Evolutionary conservation across 495 filamentous ascomycete genomes (phyloP), one percentile per base, ranked within the genome.

Genomic region (Penicillium diatomitis): DNA sequence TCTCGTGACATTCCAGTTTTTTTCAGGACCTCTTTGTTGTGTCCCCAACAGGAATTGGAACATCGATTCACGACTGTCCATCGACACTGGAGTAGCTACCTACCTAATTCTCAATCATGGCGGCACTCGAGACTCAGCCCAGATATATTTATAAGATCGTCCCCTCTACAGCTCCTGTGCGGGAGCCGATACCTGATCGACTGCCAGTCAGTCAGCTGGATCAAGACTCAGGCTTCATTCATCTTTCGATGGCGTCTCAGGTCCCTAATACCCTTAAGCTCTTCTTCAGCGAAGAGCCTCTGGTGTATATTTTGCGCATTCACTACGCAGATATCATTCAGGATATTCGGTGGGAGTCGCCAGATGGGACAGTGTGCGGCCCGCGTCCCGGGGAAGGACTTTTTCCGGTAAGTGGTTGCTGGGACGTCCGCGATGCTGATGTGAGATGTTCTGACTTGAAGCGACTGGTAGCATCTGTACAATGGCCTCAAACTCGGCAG

Each of bases 281-380:
- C 66, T 52, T 91, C 81, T 49, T 89, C 85, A 54, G 88, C 57
- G 51, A 88, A 78, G 52, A 96, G 69, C 59, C 81, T 65, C 58
- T 88, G 76, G 42, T 90, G 77, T 60, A 95, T 75, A 64, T 91
- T 65, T 64, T 95, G 76, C 52, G 89, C 77, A 64, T 91, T 73
- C 38, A 75, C 50, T 90, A 95, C 86, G 5, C 81, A 79, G 51
- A 78, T 65, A 50, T 74, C 6, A 53, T 54, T 9, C 48, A 56
- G 20, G 43, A 69, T 50, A 62, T 73, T 37, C 60, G 60, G 2
- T 74, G 70, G 66, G 71, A 74, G 44, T 63, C 63, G 6, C 69
- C 69, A 0, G 68, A 72, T 44, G 67, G 61, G 3, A 68, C 60
- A 44, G 65, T 67, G 30, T 68, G 64, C 44, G 69, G 67, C 6